Conservation (phyloP, 257 asterid species). For the Solanum corneliomulleri region DNA sequence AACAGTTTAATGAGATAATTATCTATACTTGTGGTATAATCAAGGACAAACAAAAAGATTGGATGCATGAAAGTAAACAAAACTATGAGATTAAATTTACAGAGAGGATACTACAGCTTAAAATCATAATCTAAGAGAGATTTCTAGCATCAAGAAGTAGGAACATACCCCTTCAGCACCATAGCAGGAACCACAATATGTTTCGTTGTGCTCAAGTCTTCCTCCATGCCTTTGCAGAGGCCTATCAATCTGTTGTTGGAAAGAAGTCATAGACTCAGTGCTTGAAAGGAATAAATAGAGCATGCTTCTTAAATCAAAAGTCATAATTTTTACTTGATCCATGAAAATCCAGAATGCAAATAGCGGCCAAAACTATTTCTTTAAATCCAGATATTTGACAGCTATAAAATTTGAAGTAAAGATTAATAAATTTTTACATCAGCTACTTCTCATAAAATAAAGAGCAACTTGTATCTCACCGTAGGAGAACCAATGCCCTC, state of each 20-base stretch:
- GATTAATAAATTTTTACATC: background rate
- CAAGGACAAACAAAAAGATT: background rate
- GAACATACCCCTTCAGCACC: constrained; percentile 80
- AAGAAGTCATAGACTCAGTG: background rate
- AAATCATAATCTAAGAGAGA: background rate
- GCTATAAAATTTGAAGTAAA: background rate
- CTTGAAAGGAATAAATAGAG: background rate
- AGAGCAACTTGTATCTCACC: constrained; percentile 34
- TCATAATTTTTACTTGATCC: background rate
- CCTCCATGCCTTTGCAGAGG: constrained; percentile 97
- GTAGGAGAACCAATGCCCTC: constrained; percentile 85
- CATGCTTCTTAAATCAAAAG: background rate
- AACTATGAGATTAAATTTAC: background rate
- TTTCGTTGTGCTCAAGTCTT: constrained; percentile 89
- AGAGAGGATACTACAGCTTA: background rate
- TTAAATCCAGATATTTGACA: background rate
- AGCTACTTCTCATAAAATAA: background rate
- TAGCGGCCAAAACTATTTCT: background rate
- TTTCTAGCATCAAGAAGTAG: background rate
- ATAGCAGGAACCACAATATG: constrained; percentile 97
- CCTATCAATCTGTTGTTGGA: constrained; percentile 44
- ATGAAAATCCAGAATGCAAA: background rate
- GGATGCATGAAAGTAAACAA: background rate
- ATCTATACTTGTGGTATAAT: background rate
- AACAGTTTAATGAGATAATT: background rate